Evolutionary conservation across 345 rosid species (phyloP), one percentile per base, ranked within the genome.

Genomic region (Salix viminalis): DNA sequence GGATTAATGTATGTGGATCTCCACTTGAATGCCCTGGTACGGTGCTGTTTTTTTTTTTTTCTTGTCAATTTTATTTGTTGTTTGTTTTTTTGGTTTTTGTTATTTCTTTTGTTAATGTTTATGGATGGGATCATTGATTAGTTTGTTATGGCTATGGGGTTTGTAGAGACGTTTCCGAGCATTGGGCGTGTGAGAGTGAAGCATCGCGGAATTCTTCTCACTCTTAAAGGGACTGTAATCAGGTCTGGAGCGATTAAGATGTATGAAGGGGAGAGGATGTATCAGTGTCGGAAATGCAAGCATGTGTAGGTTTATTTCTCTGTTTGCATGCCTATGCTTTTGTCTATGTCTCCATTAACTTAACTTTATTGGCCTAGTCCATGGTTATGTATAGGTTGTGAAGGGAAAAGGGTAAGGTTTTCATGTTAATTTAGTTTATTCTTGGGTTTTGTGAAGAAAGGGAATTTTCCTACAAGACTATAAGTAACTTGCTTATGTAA

Each of bases 211-310:
- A 83, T 93, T 87, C 90, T 95, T 21, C 86, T 93, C 58, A 91
- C 93, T 30, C 85, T 93, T 62, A 95, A 89, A 77, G 99, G 99
- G 65, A 95, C 97, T 1, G 93, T 95, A 28, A 95, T 90, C 75
- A 84, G 98, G 60, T 93, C 97, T 4, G 99, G 94, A 70, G 89
- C 94, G 75, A 85, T 87, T 66, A 95, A 93, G 87, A 93, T 95
- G 99, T 93, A 88, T 50, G 99, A 95, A 81, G 99, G 97, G 66
- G 91, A 87, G 83, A 85, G 97, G 88, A 87, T 89, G 86, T 95
- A 85, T 73, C 86, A 82, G 64, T 95, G 99, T 79, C 86, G 88
- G 65, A 95, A 88, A 87, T 95, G 98, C 90, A 93, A 91, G 79
- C 89, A 85, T 73, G 83, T 79, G 98, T 93, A 65, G 19, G 86